Base-by-base conservation (phyloP, 768 basidiomycete genomes). In the Erythrobasidium yunnanense region DNA sequence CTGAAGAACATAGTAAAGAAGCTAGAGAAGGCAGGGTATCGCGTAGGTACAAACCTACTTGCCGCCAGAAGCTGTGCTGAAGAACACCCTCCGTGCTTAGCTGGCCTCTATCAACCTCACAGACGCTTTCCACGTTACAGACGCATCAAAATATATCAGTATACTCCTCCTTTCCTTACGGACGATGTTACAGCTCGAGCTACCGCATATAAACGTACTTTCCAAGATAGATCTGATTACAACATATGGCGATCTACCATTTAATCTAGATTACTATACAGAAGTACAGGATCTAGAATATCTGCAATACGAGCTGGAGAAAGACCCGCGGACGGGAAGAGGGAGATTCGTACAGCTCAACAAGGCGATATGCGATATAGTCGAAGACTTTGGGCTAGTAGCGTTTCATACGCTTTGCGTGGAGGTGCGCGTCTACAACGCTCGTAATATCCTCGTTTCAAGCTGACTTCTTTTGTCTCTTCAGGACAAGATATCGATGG, bases 141-240 rank as follows among this genome's bases (percentile, higher is more conserved):
- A 97, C 74, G 86, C 92, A 1, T 81, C 89, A 2, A 96, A 96
- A 78, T 99, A 92, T 77, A 81, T 97, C 67, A 90, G 91, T 13
- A 84, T 96, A 35, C 81, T 96, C 46, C 81, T 99, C 34, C 83
- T 96, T 13, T 89, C 92, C 11, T 81, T 99, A 27, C 82, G 95
- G 53, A 88, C 93, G 17, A 97, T 97, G 95, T 80, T 99, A n/a
- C 92, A 96, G 73, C 81, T 99, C 62, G 95, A 95, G 73, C 81
- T 97, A n/a, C 95, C 95, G 0, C 95, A 97, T 74, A 80, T 99
- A 77, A 97, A 99, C 73, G 95, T 99, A 1, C 80, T 99, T 15
- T 92, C 90, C 7, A 99, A 99, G 77, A 81, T 97, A 60, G 95
- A 99, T 77, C 78, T 96, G n/a, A 79, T 99, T 18, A 79, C 82